Evolutionary conservation across 2,329 filamentous ascomycete species (phyloP).

Genomic region (Alternaria alternata): DNA sequence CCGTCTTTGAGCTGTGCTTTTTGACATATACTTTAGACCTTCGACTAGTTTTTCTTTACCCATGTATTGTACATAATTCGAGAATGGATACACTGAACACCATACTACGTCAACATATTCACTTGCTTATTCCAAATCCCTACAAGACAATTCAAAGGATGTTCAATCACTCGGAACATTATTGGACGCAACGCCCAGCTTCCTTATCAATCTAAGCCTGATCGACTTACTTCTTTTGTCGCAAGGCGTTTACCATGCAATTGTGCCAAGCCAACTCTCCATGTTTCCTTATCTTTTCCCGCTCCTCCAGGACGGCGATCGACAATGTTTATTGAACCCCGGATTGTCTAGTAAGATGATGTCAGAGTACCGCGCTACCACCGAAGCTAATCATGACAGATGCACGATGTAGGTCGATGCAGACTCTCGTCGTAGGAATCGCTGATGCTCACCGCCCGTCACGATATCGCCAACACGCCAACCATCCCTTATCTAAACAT

Average conservation of each 20-base stretch:
- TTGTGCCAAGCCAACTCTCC: constrained; percentile 22
- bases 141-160: not conserved
- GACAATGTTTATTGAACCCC: constrained; percentile 3
- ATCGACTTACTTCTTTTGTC: constrained; percentile 2
- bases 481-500: not conserved
- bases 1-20: constrained; percentile 31
- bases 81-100: constrained; percentile 13
- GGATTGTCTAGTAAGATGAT: constrained; percentile 5
- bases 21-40: constrained; percentile 16
- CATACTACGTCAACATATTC: not conserved
- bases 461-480: not conserved
- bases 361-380: constrained; percentile 4
- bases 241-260: not conserved
- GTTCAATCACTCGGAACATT: not conserved
- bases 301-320: constrained; percentile 2
- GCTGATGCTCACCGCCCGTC: not conserved
- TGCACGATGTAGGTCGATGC: not conserved
- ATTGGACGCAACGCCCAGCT: constrained; percentile 7
- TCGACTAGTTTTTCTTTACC: constrained; percentile 8
- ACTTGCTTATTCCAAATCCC: not conserved
- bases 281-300: constrained; percentile 25
- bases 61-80: constrained; percentile 26
- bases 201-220: constrained; percentile 28
- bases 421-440: not conserved
- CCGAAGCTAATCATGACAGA: not conserved